phyloP scores from a whole-genome alignment of 2,329 filamentous ascomycete genomes.

The Fusarium haematococcum region DNA sequence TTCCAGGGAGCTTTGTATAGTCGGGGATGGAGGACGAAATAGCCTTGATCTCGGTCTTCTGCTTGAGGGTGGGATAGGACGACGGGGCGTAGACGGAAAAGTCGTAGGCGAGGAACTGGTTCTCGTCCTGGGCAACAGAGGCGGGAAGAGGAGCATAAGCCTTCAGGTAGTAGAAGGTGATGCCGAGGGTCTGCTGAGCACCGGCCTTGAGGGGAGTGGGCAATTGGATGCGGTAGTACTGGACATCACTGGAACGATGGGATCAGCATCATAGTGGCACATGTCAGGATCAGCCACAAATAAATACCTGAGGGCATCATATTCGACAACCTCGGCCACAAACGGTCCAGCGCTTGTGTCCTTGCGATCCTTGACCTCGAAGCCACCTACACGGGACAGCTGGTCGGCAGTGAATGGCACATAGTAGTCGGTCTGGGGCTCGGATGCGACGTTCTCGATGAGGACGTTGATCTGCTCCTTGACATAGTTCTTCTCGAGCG shows the following conservation, averaged over 20 bases:
- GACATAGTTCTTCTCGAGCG: slow-evolving; percentile 91
- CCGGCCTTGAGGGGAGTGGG: slow-evolving; percentile 80
- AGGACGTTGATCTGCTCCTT: slow-evolving; percentile 95
- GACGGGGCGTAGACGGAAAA: slow-evolving; percentile 89
- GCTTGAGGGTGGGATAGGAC: slow-evolving; percentile 86
- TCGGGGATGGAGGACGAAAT: slow-evolving; percentile 82
- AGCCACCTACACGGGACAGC: slow-evolving; percentile 81
- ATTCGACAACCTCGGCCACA: slow-evolving; percentile 74
- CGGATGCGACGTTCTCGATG: slow-evolving; percentile 85
- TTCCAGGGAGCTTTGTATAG: slow-evolving; percentile 78
- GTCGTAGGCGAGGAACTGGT: slow-evolving; percentile 86
- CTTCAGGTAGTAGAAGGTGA: slow-evolving; percentile 85
- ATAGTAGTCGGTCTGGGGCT: slow-evolving; percentile 90
- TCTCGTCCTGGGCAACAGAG: slow-evolving; percentile 83
- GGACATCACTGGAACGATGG: slow-evolving; percentile 67
- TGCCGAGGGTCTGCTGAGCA: slow-evolving; percentile 85
- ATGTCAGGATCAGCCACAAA: slow-evolving; percentile 34
- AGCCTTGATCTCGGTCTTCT: slow-evolving; percentile 97
- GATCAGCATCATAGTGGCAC: slow-evolving; percentile 24
- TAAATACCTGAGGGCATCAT: slow-evolving; percentile 68
- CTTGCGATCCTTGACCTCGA: slow-evolving; percentile 96
- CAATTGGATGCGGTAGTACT: slow-evolving; percentile 88
- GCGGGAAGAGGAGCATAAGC: slow-evolving; percentile 85
- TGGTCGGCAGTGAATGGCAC: slow-evolving; percentile 84
- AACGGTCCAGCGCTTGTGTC: slow-evolving; percentile 76